Base-by-base conservation (phyloP, 768 basidiomycete species). In the Asterophora parasitica region DNA sequence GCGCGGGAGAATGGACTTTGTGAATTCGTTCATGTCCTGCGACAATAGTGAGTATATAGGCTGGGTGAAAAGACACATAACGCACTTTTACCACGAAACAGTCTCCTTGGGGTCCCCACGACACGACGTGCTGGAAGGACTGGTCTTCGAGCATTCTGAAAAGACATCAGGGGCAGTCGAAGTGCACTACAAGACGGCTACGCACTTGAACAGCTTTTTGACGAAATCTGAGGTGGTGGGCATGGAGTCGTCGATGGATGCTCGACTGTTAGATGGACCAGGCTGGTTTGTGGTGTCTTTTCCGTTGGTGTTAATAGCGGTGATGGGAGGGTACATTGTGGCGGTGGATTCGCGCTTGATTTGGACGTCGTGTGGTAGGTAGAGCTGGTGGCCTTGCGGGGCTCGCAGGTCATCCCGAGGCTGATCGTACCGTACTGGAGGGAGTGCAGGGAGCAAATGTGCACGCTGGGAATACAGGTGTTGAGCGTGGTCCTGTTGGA, bases 11-110 rank as follows among this genome's bases (percentile, higher is more conserved):
- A 94, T 87, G 20, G 74, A 81, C 66, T 91, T 92, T 31, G 92
- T 93, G 68, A 95, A 95, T 58, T 92, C 91, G 68, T 91, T 94
- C 88, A 94, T 94, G 73, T 94, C 92, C 70, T 72, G 20, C 40
- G 12, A 8, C 11, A 16, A 15, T 17, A 20, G 38, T 11, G 44
- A 44, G 39, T 42, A n/a, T n/a, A n/a, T n/a, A n/a, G n/a, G n/a
- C n/a, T n/a, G n/a, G n/a, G n/a, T n/a, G n/a, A n/a, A n/a, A n/a
- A n/a, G n/a, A n/a, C n/a, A n/a, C n/a, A n/a, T 12, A 7, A 27
- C 64, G 30, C 32, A 72, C 76, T 78, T 94, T 94, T 54, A 95
- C 91, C 60, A 93, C 85, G 60, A 95, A 95, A 58, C 85, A 88
- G 62, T 94, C 90, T 28, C 91, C 90, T 39, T 76, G 73, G 0